These are phyloP conservation scores for Scenedesmus sp. DNA, from an alignment of 163 green algal genomes.

Conservation along the genomic window DNA sequence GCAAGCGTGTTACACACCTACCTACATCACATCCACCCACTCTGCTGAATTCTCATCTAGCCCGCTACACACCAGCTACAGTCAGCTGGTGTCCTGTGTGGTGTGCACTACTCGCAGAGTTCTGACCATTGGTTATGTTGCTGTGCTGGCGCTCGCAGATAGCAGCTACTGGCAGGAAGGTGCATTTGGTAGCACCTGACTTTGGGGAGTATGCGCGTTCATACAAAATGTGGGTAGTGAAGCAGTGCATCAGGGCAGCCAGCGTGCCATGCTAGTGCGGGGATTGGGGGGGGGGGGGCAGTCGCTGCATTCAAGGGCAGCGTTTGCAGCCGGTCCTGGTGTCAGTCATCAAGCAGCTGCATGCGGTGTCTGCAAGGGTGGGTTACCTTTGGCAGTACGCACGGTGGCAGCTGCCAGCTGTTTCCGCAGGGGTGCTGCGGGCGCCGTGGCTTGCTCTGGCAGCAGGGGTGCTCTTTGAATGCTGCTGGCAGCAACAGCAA, in stretches of 20 bases:
- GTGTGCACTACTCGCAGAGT: neutral
- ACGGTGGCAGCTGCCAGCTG: neutral
- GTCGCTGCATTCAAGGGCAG: neutral
- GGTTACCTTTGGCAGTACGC: too few relatives aligned
- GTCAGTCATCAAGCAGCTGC: neutral
- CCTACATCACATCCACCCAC: too few relatives aligned
- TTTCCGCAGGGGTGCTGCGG: too few relatives aligned
- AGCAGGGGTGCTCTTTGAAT: too few relatives aligned
- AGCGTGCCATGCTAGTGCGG: neutral
- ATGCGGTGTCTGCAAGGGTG: too few relatives aligned
- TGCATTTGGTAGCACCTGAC: conserved; percentile 81
- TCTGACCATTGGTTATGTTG: neutral
- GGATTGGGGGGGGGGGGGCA: neutral
- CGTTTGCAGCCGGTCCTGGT: neutral
- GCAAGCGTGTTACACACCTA: neutral
- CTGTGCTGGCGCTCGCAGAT: conserved; percentile 54
- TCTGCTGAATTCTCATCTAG: neutral
- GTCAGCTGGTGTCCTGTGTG: neutral
- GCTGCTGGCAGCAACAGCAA: neutral
- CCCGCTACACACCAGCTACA: neutral
- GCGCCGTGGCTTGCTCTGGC: too few relatives aligned
- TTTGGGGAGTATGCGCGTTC: conserved; percentile 84
- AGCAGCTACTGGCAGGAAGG: conserved; percentile 63
- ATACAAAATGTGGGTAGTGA: conserved; percentile 77
- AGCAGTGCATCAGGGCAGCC: neutral